Evolutionary conservation across 345 rosid species (phyloP), one percentile per base, ranked within the genome.

Genomic region (Lepidium aucheri): DNA sequence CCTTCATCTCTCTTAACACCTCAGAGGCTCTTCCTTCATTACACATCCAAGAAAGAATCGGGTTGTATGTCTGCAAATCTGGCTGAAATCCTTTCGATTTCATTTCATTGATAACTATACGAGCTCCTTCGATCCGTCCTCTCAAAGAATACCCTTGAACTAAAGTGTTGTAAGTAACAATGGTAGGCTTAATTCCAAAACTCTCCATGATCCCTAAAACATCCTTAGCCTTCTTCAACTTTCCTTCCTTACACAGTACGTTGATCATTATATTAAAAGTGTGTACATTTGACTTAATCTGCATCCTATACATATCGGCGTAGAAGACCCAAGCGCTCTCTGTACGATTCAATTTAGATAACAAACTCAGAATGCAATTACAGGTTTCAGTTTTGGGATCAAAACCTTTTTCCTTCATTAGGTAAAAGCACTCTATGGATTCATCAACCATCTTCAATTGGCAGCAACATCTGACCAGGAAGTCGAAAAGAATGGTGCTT

Each of bases 241-340:
- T 89, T 66, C 86, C 97, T 75, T 86, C 93, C 75, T 86, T 91
- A 12, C 97, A 93, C 82, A 93, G 70, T 47, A 83, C 77, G 71
- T 93, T 90, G 22, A 94, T 81, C 99, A 94, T 94, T 53, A 94
- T 90, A 39, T 90, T 94, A 74, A 76, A 94, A 0, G 99, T 90
- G 60, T 68, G 76, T 15, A 85, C 53, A 53, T 74, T 88, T 2
- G 95, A 94, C 65, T 79, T 84, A 20, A 94, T 84, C 85, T 80
- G 79, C 88, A 84, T 76, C 79, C 85, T 84, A 57, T 80, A 90
- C 97, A 94, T 90, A 78, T 94, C 94, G n/a, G 99, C 97, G 59
- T 85, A 90, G 73, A 90, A 65, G 71, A 86, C 83, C 97, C 99
- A 86, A 0, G 89, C 95, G 2, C 40, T 59, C 73, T 85, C 84